phyloP scores from a whole-genome alignment of 106 monocot species.

The Gastrodia elata region DNA sequence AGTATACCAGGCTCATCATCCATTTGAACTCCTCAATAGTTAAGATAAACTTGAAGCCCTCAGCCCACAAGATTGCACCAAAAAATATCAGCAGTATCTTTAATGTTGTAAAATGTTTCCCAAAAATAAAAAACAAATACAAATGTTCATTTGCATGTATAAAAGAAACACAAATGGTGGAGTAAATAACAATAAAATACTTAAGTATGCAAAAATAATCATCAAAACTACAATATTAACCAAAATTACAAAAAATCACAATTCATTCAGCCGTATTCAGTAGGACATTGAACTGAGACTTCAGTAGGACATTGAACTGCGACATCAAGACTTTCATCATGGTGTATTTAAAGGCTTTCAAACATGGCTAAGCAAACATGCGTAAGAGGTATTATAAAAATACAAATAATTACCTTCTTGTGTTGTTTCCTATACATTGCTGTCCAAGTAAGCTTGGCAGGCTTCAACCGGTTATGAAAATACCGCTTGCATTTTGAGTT shows the following conservation, averaged over 20 bases:
- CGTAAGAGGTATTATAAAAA: neutral
- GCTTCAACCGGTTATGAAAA: constrained; percentile 53
- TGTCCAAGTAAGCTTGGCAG: constrained; percentile 40
- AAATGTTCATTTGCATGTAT: too few species aligned
- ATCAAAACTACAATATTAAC: too few species aligned
- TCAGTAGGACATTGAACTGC: too few species aligned
- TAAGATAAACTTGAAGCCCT: too few species aligned
- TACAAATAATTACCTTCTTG: constrained; percentile 31
- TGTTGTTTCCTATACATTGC: constrained; percentile 33
- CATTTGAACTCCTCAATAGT: too few species aligned
- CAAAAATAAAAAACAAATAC: too few species aligned
- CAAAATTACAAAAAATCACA: neutral
- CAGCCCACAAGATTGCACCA: too few species aligned
- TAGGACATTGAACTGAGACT: neutral
- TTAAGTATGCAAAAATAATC: neutral
- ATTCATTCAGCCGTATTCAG: neutral
- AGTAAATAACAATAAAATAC: too few species aligned
- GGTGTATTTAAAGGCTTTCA: neutral
- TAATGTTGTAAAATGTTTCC: too few species aligned
- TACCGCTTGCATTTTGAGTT: constrained; percentile 61
- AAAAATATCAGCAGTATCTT: too few species aligned
- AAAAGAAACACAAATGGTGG: too few species aligned
- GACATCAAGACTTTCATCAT: neutral
- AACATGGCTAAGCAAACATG: neutral
- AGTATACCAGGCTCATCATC: too few species aligned